Conservation (phyloP, 371 early-diverging fungal genomes). For the Phascolomyces articulosus region DNA sequence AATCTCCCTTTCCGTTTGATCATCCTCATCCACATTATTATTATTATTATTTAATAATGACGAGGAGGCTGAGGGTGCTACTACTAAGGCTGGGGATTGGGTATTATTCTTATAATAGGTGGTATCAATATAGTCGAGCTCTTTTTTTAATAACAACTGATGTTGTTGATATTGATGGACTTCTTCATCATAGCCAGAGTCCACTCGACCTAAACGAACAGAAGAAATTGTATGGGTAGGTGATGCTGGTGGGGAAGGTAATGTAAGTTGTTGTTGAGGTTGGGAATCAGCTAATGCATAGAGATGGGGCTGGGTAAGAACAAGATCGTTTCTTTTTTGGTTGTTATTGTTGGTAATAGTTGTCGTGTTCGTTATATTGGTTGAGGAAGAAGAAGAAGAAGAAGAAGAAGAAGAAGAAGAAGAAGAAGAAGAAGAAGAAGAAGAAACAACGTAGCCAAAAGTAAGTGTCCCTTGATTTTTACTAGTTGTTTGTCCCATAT, state of each 20-base stretch:
- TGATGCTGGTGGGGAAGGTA: conserved; percentile 6
- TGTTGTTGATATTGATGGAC: background rate
- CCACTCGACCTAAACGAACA: conserved; percentile 15
- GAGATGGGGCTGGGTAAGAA: conserved; percentile 9
- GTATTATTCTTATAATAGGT: conserved; percentile 32
- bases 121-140: conserved; percentile 40
- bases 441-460: conserved; percentile 12
- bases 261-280: background rate
- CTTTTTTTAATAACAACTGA: conserved; percentile 20
- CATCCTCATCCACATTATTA: background rate
- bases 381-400: background rate
- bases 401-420: background rate
- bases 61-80: no score
- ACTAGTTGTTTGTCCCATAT: conserved; percentile 24
- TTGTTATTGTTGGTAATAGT: background rate
- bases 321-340: background rate
- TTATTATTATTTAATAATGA: background rate
- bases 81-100: no score
- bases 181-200: conserved; percentile 17
- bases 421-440: background rate
- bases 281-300: conserved; percentile 14
- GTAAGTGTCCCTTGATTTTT: conserved; percentile 17
- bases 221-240: background rate
- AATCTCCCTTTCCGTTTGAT: no score
- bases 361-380: background rate